phyloP scores from a whole-genome alignment of 352 stramenopile species.

The Globisporangium nagaii region DNA sequence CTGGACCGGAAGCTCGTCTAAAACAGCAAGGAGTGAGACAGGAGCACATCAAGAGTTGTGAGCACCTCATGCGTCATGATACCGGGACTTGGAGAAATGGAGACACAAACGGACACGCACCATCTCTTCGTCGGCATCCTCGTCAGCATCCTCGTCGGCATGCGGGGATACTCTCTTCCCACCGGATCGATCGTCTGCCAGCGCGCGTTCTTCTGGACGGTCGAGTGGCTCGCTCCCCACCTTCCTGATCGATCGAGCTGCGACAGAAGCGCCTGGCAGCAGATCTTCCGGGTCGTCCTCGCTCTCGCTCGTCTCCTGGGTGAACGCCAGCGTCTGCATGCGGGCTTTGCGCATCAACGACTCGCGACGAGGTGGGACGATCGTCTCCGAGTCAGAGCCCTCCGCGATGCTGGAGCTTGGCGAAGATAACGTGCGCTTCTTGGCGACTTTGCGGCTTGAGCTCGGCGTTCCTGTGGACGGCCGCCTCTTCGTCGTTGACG shows the following conservation, averaged over 20 bases:
- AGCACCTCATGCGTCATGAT: neutral
- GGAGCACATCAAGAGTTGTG: neutral
- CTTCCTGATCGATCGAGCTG: conserved; percentile 20
- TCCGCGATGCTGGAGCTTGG: neutral
- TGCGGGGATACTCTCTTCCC: neutral
- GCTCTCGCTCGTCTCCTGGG: conserved; percentile 45
- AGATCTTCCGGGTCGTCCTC: conserved; percentile 38
- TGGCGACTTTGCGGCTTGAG: conserved; percentile 4
- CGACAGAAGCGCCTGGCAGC: conserved; percentile 19
- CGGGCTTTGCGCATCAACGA: conserved; percentile 48
- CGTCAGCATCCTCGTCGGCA: neutral
- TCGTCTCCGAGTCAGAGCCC: conserved; percentile 1
- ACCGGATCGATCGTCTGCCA: neutral
- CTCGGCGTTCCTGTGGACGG: conserved; percentile 14
- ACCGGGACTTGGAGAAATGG: neutral
- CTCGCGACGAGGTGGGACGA: conserved; percentile 32
- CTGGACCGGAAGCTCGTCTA: conserved; percentile 9
- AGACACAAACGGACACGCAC: too few relatives aligned
- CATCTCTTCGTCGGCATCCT: conserved; percentile 13
- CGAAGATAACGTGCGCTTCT: conserved; percentile 6
- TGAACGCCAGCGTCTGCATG: conserved; percentile 35
- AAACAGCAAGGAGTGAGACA: neutral
- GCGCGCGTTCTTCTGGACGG: neutral
- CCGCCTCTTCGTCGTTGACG: conserved; percentile 43
- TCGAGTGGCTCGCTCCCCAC: neutral